A percentile compares a stretch with the other conserved stretches of the same genome.
phyloP scores from a whole-genome alignment of 192 early-diverging fungal species.

The Gaertneriomyces semiglobifer region DNA sequence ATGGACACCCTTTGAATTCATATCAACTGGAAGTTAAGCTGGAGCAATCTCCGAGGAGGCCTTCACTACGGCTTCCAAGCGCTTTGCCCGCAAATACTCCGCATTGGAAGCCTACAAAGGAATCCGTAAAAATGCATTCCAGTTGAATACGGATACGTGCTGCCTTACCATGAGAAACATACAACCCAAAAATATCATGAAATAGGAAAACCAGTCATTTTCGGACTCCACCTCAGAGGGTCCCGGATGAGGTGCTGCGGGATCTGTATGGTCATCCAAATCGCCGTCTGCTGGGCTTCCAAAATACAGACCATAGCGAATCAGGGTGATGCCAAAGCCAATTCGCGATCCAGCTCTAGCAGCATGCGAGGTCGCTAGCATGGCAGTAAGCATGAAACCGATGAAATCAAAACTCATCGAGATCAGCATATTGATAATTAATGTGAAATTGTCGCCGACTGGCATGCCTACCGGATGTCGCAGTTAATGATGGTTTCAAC shows the following conservation, averaged over 20 bases:
- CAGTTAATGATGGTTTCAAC: not conserved
- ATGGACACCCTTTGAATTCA: too few species aligned
- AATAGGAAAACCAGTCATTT: slow-evolving; percentile 65
- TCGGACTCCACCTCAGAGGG: slow-evolving; percentile 31
- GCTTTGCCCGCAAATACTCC: slow-evolving; percentile 67
- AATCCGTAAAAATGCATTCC: not conserved
- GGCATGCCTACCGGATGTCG: slow-evolving; percentile 60
- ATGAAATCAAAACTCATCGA: slow-evolving; percentile 46
- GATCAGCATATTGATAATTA: slow-evolving; percentile 73
- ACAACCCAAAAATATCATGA: slow-evolving; percentile 69
- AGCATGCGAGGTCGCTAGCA: slow-evolving; percentile 86
- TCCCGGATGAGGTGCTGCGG: slow-evolving; percentile 8
- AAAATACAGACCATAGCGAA: slow-evolving; percentile 27
- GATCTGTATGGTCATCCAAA: not conserved
- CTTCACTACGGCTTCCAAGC: slow-evolving; percentile 66
- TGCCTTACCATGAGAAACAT: slow-evolving; percentile 58
- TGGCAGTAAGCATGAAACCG: slow-evolving; percentile 83
- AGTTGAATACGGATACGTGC: not conserved
- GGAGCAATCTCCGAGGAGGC: slow-evolving; percentile 38
- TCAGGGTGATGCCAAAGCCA: slow-evolving; percentile 35
- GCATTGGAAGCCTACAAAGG: slow-evolving; percentile 51
- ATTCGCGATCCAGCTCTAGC: slow-evolving; percentile 50
- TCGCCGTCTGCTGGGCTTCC: slow-evolving; percentile 20
- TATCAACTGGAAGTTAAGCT: not conserved
- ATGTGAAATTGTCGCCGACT: slow-evolving; percentile 72